Conservation (phyloP, 768 basidiomycete species). For the Serendipita sp. region DNA sequence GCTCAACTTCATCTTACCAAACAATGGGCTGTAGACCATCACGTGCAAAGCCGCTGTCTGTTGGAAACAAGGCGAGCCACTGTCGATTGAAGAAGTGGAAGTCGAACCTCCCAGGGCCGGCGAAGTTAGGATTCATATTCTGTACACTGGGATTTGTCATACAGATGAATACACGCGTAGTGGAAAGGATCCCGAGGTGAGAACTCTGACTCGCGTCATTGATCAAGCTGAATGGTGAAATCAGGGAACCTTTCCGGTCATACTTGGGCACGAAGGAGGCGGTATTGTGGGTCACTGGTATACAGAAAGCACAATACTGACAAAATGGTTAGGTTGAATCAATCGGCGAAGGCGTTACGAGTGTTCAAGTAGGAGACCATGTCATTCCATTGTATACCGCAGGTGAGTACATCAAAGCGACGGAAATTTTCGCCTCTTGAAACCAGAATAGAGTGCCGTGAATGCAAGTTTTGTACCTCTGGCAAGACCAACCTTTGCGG, state of each 20-base stretch:
- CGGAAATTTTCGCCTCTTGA: neutral
- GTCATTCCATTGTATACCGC: constrained; percentile 95
- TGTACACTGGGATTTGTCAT: constrained; percentile 94
- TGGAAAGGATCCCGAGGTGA: constrained; percentile 87
- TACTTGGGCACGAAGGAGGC: constrained; percentile 91
- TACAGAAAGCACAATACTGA: neutral
- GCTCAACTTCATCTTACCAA: neutral
- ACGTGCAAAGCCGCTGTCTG: constrained; percentile 87
- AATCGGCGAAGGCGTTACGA: constrained; percentile 91
- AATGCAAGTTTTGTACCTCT: constrained; percentile 98
- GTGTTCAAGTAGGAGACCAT: constrained; percentile 73
- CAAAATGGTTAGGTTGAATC: constrained; percentile 62
- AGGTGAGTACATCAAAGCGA: constrained; percentile 30
- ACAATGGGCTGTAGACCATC: constrained; percentile 28
- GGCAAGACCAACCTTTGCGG: constrained; percentile 99
- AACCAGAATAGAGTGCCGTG: constrained; percentile 54
- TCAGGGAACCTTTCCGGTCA: constrained; percentile 79
- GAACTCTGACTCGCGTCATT: constrained; percentile 3
- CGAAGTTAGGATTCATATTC: constrained; percentile 88
- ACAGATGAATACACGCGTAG: constrained; percentile 97
- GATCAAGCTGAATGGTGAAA: constrained; percentile 10
- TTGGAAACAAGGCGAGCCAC: constrained; percentile 80
- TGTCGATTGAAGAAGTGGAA: constrained; percentile 82
- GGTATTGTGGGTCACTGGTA: constrained; percentile 49
- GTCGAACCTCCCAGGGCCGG: constrained; percentile 80